Base-by-base conservation (phyloP, 2,329 filamentous ascomycete genomes). In the Pseudogymnoascus verrucosus region DNA sequence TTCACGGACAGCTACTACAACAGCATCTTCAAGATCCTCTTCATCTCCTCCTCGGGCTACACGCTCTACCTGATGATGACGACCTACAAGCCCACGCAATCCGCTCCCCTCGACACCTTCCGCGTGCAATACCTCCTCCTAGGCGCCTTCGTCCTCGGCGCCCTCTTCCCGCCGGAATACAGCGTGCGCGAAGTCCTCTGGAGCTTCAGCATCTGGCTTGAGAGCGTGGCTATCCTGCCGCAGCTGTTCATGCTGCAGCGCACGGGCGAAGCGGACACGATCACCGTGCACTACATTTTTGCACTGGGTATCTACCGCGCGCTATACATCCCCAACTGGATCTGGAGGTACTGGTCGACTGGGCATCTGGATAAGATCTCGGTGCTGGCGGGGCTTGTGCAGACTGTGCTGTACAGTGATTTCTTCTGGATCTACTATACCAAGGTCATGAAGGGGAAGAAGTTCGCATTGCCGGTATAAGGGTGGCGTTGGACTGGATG, bases 381-480 rank as follows among this genome's bases (percentile, higher is more conserved):
- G 19, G 89, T 97, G 61, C 74, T 95, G 67, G 95, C 96, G 3
- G 95, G 95, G 11, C 83, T 98, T 63, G 79, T 98, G 68, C 95
- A 99, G 82, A 99, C 95, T 0, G 79, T 99, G 60, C 82, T 99
- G 64, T 99, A 99, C 80, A 96, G 91, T 67, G 95, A 99, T 79
- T 99, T 99, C 81, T 99, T 99, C 84, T 99, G 93, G 83, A 93
- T 99, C 73, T 99, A 99, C 81, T 99, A 97, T 79, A 96, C 89
- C 65, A 98, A 97, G 87, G 89, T 93, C 59, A 80, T 93, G 78
- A 91, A 93, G 80, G 90, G 90, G 70, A 90, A 91, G 82, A 93
- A 91, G 80, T 93, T 93, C 76, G 90, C 91, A 76, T 81, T 93
- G 65, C 90, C 90, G 1, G 90, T 93, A 69, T 93, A 85, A 81